Base-by-base conservation (phyloP, 176 grass and related monocot genomes). In the Rhipidocladum racemiflorum region DNA sequence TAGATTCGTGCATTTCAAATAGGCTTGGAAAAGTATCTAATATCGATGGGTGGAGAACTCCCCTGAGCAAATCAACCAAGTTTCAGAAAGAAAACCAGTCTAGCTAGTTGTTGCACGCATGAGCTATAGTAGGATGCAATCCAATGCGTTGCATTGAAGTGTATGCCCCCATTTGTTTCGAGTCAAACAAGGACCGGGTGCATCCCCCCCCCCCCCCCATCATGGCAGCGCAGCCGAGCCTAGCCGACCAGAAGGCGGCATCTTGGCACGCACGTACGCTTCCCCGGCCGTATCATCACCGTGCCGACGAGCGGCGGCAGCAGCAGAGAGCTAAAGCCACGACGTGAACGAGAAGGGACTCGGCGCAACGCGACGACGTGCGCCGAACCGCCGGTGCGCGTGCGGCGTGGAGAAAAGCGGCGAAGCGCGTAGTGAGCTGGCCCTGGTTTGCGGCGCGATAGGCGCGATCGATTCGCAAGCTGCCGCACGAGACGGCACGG, bases 101-200 rank as follows among this genome's bases (percentile, higher is more conserved):
- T 15, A 16, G 5, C 38, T 39, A 39, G n/a, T 24, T 48, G 68
- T 71, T 29, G 7, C 25, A 25, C 68, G 43, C 28, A 49, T 71
- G 56, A 45, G 18, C 75, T 72, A 17, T 1, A 12, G 40, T n/a
- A 14, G 43, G 29, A 24, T 48, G 70, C 69, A 54, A 75, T 57
- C 48, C 48, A 30, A 40, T 25, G 61, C 48, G 13, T n/a, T 7
- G 71, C 80, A 68, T 20, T 80, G 8, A 80, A 80, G 63, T 9
- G 61, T 17, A 51, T 50, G 10, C n/a, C 54, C 43, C 61, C 63
- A 39, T n/a, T 49, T 67, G 32, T 39, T 68, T 68, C 0, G 55
- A 63, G 83, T 77, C 73, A 85, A 77, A 77, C 74, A 9, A 80
- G 60, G 14, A 8, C 39, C 39, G 36, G 11, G 15, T 25, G 46